Evolutionary conservation across 331 rosid genomes (phyloP).

Genomic region (Saraca asoca): DNA sequence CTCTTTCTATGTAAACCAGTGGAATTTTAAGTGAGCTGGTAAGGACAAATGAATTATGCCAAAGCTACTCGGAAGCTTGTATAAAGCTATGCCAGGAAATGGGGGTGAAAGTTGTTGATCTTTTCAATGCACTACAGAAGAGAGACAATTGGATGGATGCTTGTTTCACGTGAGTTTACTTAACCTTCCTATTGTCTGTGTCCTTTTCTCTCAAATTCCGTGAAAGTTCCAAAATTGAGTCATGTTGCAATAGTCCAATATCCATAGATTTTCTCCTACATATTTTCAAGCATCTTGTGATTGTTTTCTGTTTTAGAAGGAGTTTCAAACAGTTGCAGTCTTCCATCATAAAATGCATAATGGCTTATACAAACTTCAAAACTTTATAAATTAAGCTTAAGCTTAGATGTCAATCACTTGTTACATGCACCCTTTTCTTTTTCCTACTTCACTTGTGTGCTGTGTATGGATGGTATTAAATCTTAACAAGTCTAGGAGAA

Average conservation of each 20-base stretch:
- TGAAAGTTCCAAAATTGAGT: too few relatives aligned
- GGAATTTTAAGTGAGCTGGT: slow-evolving; percentile 63
- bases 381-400: too few relatives aligned
- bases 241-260: too few relatives aligned
- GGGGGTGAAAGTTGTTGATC: slow-evolving; percentile 71
- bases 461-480: not conserved
- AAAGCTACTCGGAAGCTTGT: slow-evolving; percentile 84
- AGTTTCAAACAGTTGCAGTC: too few relatives aligned
- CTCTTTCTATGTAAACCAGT: slow-evolving; percentile 37
- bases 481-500: not conserved
- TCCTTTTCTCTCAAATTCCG: not conserved
- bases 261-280: too few relatives aligned
- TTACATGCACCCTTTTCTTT: too few relatives aligned
- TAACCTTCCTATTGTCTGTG: not conserved
- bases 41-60: slow-evolving; percentile 84
- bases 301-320: too few relatives aligned
- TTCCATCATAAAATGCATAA: too few relatives aligned
- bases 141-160: slow-evolving; percentile 65
- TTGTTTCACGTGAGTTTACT: slow-evolving; percentile 75
- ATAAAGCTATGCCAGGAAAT: slow-evolving; percentile 70
- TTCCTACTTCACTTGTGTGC: too few relatives aligned
- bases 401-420: too few relatives aligned
- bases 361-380: too few relatives aligned
- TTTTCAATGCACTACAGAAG: slow-evolving; percentile 69
- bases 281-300: too few relatives aligned